These are phyloP conservation scores for Cystofilobasidium bisporidii DNA, from an alignment of 768 basidiomycete genomes.

Conservation along the genomic window DNA sequence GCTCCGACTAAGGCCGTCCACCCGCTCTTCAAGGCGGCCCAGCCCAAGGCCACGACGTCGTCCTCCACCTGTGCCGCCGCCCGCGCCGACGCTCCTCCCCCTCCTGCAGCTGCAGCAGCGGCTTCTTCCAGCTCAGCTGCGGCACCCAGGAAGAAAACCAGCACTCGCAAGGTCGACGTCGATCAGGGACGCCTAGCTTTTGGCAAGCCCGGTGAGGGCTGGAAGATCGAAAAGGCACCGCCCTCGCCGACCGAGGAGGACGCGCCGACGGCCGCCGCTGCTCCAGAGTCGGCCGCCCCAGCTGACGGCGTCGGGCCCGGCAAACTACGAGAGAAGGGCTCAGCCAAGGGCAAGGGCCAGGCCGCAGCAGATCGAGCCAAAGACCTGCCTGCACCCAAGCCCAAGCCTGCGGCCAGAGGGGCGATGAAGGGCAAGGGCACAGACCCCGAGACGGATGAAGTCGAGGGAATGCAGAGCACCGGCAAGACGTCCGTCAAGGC, in stretches of 20 bases:
- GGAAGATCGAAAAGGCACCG: conserved; percentile 1
- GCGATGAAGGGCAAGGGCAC: conserved; percentile 11
- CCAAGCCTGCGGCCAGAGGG: neutral
- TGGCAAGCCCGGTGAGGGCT: conserved; percentile 7
- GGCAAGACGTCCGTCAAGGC: neutral
- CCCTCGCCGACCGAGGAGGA: neutral
- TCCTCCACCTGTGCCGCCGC: too few relatives aligned
- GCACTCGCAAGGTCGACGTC: neutral
- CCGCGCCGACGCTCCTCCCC: too few relatives aligned
- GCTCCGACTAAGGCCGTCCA: too few relatives aligned
- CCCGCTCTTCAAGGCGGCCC: too few relatives aligned
- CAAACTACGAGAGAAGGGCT: neutral
- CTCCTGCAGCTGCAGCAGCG: neutral
- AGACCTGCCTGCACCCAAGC: neutral
- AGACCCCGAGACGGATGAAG: conserved; percentile 21
- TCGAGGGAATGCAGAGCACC: neutral
- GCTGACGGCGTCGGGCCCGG: neutral
- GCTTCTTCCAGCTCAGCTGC: too few relatives aligned
- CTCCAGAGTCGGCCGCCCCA: neutral
- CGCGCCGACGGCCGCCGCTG: neutral
- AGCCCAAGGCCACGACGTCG: too few relatives aligned
- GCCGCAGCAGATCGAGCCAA: neutral
- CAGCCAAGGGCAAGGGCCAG: neutral
- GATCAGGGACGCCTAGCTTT: conserved; percentile 18
- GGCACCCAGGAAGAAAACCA: neutral